Percentiles rank a stretch among this genome's conserved stretches.
Evolutionary conservation across 2,329 filamentous ascomycete genomes (phyloP).

Genomic region (Clarireedia sp.): DNA sequence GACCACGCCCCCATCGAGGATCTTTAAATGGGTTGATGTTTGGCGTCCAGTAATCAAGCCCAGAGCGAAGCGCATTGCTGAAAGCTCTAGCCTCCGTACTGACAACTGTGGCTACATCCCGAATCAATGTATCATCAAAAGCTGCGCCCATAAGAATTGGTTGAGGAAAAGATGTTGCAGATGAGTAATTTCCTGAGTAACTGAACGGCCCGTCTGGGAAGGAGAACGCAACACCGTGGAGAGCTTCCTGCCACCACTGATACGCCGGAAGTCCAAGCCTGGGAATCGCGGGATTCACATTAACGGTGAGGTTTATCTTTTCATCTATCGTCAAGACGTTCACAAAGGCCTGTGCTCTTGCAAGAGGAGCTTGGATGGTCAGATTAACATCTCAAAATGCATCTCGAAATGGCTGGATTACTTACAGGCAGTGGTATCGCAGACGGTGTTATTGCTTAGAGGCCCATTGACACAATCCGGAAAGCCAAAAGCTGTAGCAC

Average conservation of each 20-base stretch:
- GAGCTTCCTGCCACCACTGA: conserved; percentile 53
- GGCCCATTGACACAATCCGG: conserved; percentile 46
- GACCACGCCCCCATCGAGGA: conserved; percentile 54
- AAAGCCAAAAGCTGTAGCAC: conserved; percentile 26
- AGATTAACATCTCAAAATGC: too few relatives aligned
- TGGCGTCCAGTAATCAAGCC: conserved; percentile 55
- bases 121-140: conserved; percentile 55
- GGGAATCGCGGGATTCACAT: conserved; percentile 13
- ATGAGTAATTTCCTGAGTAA: conserved; percentile 35
- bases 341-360: background rate
- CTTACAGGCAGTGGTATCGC: conserved; percentile 15
- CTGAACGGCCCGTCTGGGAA: too few relatives aligned
- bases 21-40: conserved; percentile 61
- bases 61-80: conserved; percentile 49
- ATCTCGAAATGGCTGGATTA: background rate
- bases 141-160: conserved; percentile 55
- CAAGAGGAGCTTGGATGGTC: conserved; percentile 4
- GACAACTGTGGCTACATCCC: conserved; percentile 46
- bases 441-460: conserved; percentile 28
- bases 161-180: conserved; percentile 57
- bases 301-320: conserved; percentile 14
- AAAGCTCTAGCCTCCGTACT: conserved; percentile 57
- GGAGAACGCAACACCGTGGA: conserved; percentile 49
- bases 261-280: conserved; percentile 35
- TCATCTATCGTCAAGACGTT: conserved; percentile 11